Base-by-base conservation (phyloP, 1,284 basidiomycete genomes). In the Ustilago xerochloae region DNA sequence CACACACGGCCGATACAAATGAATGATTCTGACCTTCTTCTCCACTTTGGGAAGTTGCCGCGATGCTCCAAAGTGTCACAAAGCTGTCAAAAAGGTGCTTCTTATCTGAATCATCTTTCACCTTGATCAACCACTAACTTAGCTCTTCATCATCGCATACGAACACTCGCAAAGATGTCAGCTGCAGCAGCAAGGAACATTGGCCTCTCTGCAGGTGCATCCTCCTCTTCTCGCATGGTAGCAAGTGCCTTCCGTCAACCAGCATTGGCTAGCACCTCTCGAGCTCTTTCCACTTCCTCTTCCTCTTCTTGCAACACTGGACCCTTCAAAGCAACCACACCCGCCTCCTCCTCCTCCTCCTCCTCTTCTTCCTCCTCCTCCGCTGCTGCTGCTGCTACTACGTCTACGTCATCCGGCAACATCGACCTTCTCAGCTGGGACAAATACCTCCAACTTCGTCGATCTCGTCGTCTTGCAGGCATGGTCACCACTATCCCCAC, bases 401-500 rank as follows among this genome's bases (percentile, higher is more conserved):
- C 59, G 22, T 16, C 45, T 16, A 8, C 58, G 33, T 8, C 52
- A 29, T 3, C 55, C 28, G 22, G 6, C n/a, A 26, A 55, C 20
- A 36, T 41, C 15, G 22, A 49, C 20, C 29, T 50, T 12, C 48
- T 77, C 13, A 63, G 55, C n/a, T 77, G 75, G 71, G 65, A 72
- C 53, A 38, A 62, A 33, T 77, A 83, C 48, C 73, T 83, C 15
- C 68, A 66, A 22, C 66, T 83, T 35, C 76, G 81, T 30, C 53
- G 56, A 26, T 75, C 75, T 15, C 78, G 80, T 36, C 66, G 80
- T 26, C 52, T 80, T 4, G 76, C 73, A 6, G 81, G 81, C 28
- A 57, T 82, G 48, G 75, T 80, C 28, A 74, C 79, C 28, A 82
- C 81, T 22, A 58, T 80, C 39, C 81, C 81, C 32, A 78, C 81